Base-by-base conservation (phyloP, 2,329 filamentous ascomycete genomes). In the Aspergillus sp. region DNA sequence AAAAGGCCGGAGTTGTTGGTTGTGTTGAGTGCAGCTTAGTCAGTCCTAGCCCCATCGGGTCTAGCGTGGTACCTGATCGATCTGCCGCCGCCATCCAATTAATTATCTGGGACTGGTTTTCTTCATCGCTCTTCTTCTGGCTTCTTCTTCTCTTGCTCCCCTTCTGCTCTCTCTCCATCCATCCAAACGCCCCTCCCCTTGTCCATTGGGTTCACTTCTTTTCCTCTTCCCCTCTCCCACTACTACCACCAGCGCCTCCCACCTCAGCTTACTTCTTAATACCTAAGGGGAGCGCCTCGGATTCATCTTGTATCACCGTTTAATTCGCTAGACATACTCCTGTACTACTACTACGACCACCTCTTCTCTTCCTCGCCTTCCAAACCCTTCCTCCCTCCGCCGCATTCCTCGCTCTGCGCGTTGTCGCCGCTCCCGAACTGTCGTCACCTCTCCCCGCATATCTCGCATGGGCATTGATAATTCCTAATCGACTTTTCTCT, bases 381-480 rank as follows among this genome's bases (percentile, higher is more conserved):
- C 20, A 17, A 38, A 22, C 40, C 17, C 16, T 42, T 11, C n/a
- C 19, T 11, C 17, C 38, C 2, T 4, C 38, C 40, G 16, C 40
- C 35, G 35, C 8, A n/a, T 38, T 17, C 13, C 40, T 42, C 40
- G 40, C 35, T 30, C 47, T 43, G 42, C 35, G 40, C 33, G 24
- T 48, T 16, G 30, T 19, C 20, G 46, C 14, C 40, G 32, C 24
- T 45, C 38, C 24, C 42, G 24, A 22, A 45, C 45, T 8, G 26
- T 19, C 45, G 38, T 49, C 24, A 30, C 49, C 50, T 48, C 48
- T 41, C 50, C 43, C 45, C 48, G 46, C 54, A 54, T 58, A 53
- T 54, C 47, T 59, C 60, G 55, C 52, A 65, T 59, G 61, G 58
- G 60, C 56, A 44, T 51, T 48, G 56, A 60, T 57, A 55, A 62